These are phyloP conservation scores for Cytospora leucostoma DNA, from an alignment of 2,329 filamentous ascomycete species.

Conservation along the genomic window DNA sequence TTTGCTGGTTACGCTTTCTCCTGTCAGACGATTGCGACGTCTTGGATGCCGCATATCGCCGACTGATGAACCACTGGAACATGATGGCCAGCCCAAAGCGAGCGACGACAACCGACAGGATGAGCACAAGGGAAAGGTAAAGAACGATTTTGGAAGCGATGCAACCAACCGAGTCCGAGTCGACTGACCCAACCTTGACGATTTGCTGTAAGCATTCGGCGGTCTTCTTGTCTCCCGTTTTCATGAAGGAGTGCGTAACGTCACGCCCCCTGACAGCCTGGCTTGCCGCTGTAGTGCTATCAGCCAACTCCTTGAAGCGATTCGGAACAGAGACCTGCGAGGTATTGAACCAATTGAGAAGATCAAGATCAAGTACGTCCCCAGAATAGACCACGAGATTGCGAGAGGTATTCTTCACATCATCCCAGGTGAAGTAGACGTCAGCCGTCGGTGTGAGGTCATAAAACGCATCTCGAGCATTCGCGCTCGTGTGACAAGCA, in stretches of 20 bases:
- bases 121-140: constrained; percentile 89
- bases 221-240: constrained; percentile 73
- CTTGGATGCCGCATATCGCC: constrained; percentile 79
- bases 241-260: constrained; percentile 85
- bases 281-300: constrained; percentile 62
- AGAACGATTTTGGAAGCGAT: constrained; percentile 97
- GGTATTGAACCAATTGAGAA: constrained; percentile 87
- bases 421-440: constrained; percentile 95
- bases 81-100: constrained; percentile 87
- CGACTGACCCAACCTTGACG: constrained; percentile 92
- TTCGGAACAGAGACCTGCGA: constrained; percentile 74
- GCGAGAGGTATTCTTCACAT: constrained; percentile 83
- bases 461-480: constrained; percentile 75
- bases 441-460: constrained; percentile 70
- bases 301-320: constrained; percentile 77
- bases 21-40: constrained; percentile 80
- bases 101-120: constrained; percentile 80
- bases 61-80: constrained; percentile 96
- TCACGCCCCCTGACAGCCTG: constrained; percentile 76
- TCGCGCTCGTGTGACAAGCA: constrained; percentile 77
- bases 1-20: constrained; percentile 86
- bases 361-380: constrained; percentile 84
- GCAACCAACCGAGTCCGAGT: constrained; percentile 94
- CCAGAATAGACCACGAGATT: constrained; percentile 95
- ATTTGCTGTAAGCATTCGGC: constrained; percentile 90